Percentiles rank a stretch among this genome's conserved stretches.
Evolutionary conservation across 805 yeast genomes (phyloP).

Genomic region (Starmerella geochares): DNA sequence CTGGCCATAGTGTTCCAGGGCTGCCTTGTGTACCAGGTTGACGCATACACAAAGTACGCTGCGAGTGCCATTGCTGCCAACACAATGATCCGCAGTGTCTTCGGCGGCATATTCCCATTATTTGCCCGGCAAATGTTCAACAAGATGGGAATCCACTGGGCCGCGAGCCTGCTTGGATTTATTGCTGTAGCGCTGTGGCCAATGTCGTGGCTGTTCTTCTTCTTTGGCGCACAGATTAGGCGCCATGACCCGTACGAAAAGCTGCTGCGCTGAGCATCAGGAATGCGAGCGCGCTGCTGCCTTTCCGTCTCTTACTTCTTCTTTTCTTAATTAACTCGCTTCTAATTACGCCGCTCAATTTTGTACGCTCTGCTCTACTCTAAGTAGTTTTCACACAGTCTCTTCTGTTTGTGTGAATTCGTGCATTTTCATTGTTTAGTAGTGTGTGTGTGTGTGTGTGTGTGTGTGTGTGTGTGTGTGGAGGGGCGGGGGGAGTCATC

Average conservation of each 20-base stretch:
- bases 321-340: no score
- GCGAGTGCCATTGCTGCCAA: constrained; percentile 55
- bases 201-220: constrained; percentile 47
- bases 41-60: constrained; percentile 47
- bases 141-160: constrained; percentile 46
- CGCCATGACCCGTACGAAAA: constrained; percentile 21
- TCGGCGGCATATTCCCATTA: constrained; percentile 54
- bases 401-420: no score
- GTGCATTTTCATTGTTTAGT: no score
- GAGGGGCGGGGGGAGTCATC: no score
- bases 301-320: no score
- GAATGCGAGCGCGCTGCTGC: no score
- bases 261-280: constrained; percentile 10
- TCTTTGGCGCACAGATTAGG: constrained; percentile 36
- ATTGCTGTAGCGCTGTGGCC: constrained; percentile 37
- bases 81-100: constrained; percentile 47
- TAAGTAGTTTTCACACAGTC: no score
- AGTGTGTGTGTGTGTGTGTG: no score
- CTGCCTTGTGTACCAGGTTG: constrained; percentile 52
- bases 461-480: no score
- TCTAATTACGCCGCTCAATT: no score
- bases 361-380: no score
- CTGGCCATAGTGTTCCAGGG: constrained; percentile 51
- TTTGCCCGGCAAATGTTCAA: constrained; percentile 54
- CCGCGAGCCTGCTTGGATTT: constrained; percentile 42